Base-by-base conservation (phyloP, 2,329 filamentous ascomycete species). In the Aspergillus proliferans region DNA sequence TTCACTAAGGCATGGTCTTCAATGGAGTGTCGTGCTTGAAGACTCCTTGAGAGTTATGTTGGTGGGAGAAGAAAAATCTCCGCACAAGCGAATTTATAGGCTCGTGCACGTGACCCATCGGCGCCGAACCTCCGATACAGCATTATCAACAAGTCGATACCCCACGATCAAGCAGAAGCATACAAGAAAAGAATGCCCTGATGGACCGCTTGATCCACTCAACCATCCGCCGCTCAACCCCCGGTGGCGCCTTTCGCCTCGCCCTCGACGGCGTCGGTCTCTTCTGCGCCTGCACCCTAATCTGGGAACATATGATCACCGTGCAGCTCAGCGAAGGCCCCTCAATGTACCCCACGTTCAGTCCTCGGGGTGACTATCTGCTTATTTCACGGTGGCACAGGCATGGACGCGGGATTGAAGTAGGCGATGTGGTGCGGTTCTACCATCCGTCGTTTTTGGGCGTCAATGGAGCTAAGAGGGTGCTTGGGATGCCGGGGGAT, bases 271-370 rank as follows among this genome's bases (percentile, higher is more conserved):
- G 60, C 30, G 26, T 62, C 19, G 67, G 68, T 43, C 33, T 63
- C 4, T 69, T 68, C 55, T 71, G 68, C 56, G 63, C 65, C 39
- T 60, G 57, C 42, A 64, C 64, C 12, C 56, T 72, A 47, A 57
- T 69, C 56, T 65, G 63, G 62, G 77, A 81, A 40, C 84, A 93
- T 70, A 73, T 82, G 59, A 81, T 82, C 70, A 76, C 76, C 54
- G 61, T 85, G 55, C 78, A 78, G 18, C 69, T 75, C 3, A 83
- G 83, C 14, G 75, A 76, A 22, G 92, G 92, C 2, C 83, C 89
- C 3, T 92, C 87, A 15, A 97, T 97, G 93, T 79, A 93, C 45
- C 92, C 92, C 6, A 95, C 89, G 0, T 83, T 96, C 52, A 75
- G 78, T 21, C 75, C 83, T 1, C 68, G 75, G 7, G 84, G 84